Percentiles rank a stretch among this genome's conserved stretches.
Conservation (phyloP, 257 asterid genomes). For the Pogostemon cablin region DNA sequence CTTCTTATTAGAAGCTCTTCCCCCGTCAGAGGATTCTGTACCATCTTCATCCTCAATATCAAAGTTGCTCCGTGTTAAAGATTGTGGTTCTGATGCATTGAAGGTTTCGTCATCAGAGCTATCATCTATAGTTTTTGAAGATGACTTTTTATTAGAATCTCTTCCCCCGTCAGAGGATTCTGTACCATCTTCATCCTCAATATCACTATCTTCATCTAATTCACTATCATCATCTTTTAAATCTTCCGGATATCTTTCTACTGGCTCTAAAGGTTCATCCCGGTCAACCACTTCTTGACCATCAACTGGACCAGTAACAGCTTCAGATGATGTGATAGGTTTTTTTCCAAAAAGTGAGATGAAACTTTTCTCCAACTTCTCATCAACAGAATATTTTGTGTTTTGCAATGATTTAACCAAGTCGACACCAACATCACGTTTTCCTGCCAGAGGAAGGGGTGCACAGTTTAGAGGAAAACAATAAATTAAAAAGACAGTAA, state of each 20-base stretch:
- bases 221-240: slow-evolving; percentile 45
- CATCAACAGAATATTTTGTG: slow-evolving; percentile 75
- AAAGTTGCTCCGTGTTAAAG: slow-evolving; percentile 36
- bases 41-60: slow-evolving; percentile 36
- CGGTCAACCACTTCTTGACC: slow-evolving; percentile 39
- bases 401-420: slow-evolving; percentile 92
- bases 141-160: slow-evolving; percentile 27
- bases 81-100: slow-evolving; percentile 42
- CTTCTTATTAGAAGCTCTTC: slow-evolving; percentile 23
- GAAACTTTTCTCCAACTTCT: slow-evolving; percentile 74
- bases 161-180: slow-evolving; percentile 45
- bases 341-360: slow-evolving; percentile 69
- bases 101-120: slow-evolving; percentile 62
- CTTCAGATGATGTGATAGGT: slow-evolving; percentile 35
- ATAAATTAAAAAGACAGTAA: not conserved
- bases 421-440: slow-evolving; percentile 83
- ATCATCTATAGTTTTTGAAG: slow-evolving; percentile 37
- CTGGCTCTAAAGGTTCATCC: slow-evolving; percentile 41
- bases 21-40: slow-evolving; percentile 44
- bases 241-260: slow-evolving; percentile 42
- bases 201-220: slow-evolving; percentile 53
- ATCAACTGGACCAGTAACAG: slow-evolving; percentile 38
- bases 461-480: slow-evolving; percentile 7
- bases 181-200: slow-evolving; percentile 43
- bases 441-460: slow-evolving; percentile 51